Evolutionary conservation across 1,284 basidiomycete genomes (phyloP).

Genomic region (Ceratobasidium sp.): DNA sequence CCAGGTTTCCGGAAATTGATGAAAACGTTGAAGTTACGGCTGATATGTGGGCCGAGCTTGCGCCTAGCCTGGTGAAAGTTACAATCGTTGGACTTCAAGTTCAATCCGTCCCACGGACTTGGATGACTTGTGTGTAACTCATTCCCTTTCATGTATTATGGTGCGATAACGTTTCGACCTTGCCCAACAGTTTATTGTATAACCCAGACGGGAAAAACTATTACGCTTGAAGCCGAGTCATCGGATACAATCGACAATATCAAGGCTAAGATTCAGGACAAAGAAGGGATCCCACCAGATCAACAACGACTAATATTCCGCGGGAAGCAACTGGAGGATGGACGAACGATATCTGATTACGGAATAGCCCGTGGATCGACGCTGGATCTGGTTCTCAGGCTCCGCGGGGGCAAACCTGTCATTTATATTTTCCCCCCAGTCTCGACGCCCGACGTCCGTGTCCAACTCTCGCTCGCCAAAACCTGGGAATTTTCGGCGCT

Average conservation of each 20-base stretch:
- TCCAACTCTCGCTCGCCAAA: constrained; percentile 49
- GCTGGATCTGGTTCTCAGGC: neutral
- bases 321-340: constrained; percentile 60
- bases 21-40: neutral
- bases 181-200: constrained; percentile 58
- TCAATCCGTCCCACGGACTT: no score
- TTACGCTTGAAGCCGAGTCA: constrained; percentile 62
- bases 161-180: neutral
- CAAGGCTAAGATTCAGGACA: constrained; percentile 59
- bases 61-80: neutral
- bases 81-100: neutral
- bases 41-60: neutral
- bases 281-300: constrained; percentile 61
- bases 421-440: constrained; percentile 48
- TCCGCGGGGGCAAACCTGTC: constrained; percentile 48
- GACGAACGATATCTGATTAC: constrained; percentile 53
- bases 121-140: no score
- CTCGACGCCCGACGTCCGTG: constrained; percentile 43
- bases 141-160: no score
- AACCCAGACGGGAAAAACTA: constrained; percentile 62
- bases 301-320: constrained; percentile 67
- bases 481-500: constrained; percentile 51
- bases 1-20: neutral
- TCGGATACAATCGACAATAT: no score
- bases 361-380: constrained; percentile 47